Conservation (phyloP, 306 rosid genomes). For the Sicyos baderoa region DNA sequence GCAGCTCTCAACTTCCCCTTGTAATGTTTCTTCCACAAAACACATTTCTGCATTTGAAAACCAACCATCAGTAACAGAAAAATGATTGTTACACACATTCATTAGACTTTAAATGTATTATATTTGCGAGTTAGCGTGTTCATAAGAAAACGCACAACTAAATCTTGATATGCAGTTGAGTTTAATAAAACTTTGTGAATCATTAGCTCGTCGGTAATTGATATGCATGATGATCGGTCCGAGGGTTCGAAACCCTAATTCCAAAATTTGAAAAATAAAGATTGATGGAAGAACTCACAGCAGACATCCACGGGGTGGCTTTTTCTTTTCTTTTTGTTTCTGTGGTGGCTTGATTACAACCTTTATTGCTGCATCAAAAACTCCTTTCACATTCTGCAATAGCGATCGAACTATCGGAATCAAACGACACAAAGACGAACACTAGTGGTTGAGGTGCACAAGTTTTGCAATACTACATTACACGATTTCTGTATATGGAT, state of each 20-base stretch:
- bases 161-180: too few relatives aligned
- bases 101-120: too few relatives aligned
- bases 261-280: too few relatives aligned
- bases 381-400: slow-evolving; percentile 83
- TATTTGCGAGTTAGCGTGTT: background rate
- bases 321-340: slow-evolving; percentile 76
- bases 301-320: slow-evolving; percentile 55
- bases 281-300: slow-evolving; percentile 51
- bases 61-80: background rate
- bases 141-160: background rate
- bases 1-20: background rate
- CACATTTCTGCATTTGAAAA: slow-evolving; percentile 5
- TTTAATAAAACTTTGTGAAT: too few relatives aligned
- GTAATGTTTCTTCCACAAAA: slow-evolving; percentile 15
- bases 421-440: too few relatives aligned
- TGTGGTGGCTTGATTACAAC: slow-evolving; percentile 87
- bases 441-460: too few relatives aligned
- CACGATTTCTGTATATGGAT: too few relatives aligned
- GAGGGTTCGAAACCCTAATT: too few relatives aligned
- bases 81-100: background rate
- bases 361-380: slow-evolving; percentile 84
- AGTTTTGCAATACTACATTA: too few relatives aligned
- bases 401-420: background rate
- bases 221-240: too few relatives aligned
- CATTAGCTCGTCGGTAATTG: too few relatives aligned